phyloP scores from a whole-genome alignment of 2,329 filamentous ascomycete species.

The Fonsecaea pedrosoi region DNA sequence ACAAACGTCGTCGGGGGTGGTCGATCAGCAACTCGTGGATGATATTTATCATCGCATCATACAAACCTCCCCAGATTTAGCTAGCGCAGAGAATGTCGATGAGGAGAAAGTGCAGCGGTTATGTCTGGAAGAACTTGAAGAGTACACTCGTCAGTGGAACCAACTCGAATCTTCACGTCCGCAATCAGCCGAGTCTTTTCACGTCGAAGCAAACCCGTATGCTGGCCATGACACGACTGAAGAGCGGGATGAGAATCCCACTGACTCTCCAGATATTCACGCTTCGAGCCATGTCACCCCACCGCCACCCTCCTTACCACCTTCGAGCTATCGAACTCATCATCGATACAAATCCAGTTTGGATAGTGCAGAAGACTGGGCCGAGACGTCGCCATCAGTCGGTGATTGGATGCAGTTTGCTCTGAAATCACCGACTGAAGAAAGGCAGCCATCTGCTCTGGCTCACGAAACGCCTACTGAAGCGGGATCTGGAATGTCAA shows the following conservation, averaged over 20 bases:
- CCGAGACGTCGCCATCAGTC: slow-evolving; percentile 57
- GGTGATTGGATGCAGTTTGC: slow-evolving; percentile 57
- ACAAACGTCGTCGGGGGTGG: slow-evolving; percentile 40
- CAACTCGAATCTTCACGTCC: slow-evolving; percentile 20
- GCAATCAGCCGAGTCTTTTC: slow-evolving; percentile 19
- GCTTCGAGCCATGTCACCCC: background rate
- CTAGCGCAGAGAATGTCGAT: slow-evolving; percentile 61
- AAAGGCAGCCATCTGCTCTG: slow-evolving; percentile 26
- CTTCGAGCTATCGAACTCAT: slow-evolving; percentile 34
- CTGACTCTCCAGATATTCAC: background rate
- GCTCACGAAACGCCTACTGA: slow-evolving; percentile 21
- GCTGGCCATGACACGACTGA: background rate
- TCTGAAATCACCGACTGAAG: slow-evolving; percentile 33
- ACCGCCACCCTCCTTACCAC: slow-evolving; percentile 21
- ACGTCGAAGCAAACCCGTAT: slow-evolving; percentile 9
- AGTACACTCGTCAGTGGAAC: slow-evolving; percentile 28
- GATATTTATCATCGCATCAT: slow-evolving; percentile 48
- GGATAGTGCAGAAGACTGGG: slow-evolving; percentile 55
- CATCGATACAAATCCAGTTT: slow-evolving; percentile 51
- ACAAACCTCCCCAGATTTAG: slow-evolving; percentile 59
- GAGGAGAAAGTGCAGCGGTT: slow-evolving; percentile 62
- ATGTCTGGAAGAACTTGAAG: slow-evolving; percentile 59
- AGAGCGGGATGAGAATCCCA: background rate
- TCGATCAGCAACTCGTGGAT: slow-evolving; percentile 44
- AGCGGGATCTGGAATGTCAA: slow-evolving; percentile 10